Conservation (phyloP, 805 yeast genomes). For the Tetrapisispora phaffii region DNA sequence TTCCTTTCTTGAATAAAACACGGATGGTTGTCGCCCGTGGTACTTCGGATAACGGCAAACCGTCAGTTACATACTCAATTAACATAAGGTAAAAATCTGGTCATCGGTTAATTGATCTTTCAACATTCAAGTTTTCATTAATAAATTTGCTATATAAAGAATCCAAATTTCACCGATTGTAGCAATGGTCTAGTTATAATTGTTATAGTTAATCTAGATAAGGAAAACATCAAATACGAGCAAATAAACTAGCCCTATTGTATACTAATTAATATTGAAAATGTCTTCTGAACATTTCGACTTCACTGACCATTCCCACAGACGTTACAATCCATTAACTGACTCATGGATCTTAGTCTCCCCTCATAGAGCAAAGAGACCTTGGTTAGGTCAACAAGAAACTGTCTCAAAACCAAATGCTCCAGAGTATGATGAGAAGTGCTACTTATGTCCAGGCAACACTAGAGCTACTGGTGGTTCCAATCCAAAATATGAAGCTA, state of each 20-base stretch:
- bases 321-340: conserved; percentile 62
- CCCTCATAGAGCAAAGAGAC: conserved; percentile 69
- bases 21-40: not conserved
- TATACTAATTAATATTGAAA: not conserved
- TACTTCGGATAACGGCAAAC: conserved; percentile 1
- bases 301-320: conserved; percentile 51
- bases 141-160: too few relatives aligned
- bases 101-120: not conserved
- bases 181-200: too few relatives aligned
- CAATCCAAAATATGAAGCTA: conserved; percentile 48
- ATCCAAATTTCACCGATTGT: too few relatives aligned
- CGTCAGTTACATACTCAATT: not conserved
- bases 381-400: conserved; percentile 74
- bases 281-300: conserved; percentile 28
- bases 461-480: conserved; percentile 49
- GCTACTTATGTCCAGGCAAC: conserved; percentile 69
- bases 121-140: too few relatives aligned
- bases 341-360: conserved; percentile 61
- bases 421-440: conserved; percentile 52
- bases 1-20: not conserved
- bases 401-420: conserved; percentile 32
- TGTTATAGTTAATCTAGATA: not conserved
- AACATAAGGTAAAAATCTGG: not conserved
- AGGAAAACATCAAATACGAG: not conserved
- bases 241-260: not conserved